Base-by-base conservation (phyloP, 208 protist genomes). In the Porcisia hertigi region DNA sequence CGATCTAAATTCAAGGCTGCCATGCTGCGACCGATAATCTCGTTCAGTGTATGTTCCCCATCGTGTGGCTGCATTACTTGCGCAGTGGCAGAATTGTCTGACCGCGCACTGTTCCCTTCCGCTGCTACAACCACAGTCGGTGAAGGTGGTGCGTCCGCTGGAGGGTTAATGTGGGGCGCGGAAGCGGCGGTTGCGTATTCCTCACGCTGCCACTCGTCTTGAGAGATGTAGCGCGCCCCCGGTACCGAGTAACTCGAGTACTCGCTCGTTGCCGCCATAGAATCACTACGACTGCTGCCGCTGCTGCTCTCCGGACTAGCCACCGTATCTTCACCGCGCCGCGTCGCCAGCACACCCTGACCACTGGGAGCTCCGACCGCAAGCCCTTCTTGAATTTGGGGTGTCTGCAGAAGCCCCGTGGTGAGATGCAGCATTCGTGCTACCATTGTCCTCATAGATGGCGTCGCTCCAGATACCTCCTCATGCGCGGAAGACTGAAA, bases 211-310 rank as follows among this genome's bases (percentile, higher is more conserved):
- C 73, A 75, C 69, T 86, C 80, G 39, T 81, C 77, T 58, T 62
- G 79, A 1, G 84, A 79, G 8, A 87, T 49, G 79, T 91, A 93
- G 16, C 82, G 81, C 0, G 86, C 73, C 55, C 79, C 84, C 2
- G 86, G 78, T 0, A 76, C 75, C 36, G 76, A 8, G 71, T 91
- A 88, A 71, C 75, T 70, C 9, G 83, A 86, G 64, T 77, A 73
- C 69, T 86, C 81, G 71, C 86, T 90, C 39, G 60, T 34, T 45
- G n/a, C 49, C 0, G 43, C 45, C 9, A 69, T 73, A 16, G 81
- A 72, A 12, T 34, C 62, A 20, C 9, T 52, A 36, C 47, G 57
- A 23, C 73, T 82, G 63, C 59, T 71, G 49, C 23, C 49, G 12
- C 73, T 82, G 63, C 59, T 71, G 49, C 23, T 60, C 39, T 52